Conservation (phyloP, 2,329 filamentous ascomycete genomes). For the Chrysoporthe puriensis region DNA sequence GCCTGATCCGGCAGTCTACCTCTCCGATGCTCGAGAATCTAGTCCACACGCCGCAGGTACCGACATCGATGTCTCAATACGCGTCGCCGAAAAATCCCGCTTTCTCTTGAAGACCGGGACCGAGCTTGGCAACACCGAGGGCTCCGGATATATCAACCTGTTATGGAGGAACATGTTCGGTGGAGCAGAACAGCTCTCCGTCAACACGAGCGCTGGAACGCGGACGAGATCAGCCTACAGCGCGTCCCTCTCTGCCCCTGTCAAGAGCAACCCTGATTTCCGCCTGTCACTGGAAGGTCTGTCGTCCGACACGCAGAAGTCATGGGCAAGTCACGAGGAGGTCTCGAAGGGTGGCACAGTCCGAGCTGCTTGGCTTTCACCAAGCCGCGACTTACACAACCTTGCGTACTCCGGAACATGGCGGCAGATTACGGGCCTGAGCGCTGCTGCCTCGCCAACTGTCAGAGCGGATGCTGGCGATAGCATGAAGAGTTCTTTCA, state of each 20-base stretch:
- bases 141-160: constrained; percentile 87
- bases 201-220: constrained; percentile 88
- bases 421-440: constrained; percentile 85
- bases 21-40: constrained; percentile 73
- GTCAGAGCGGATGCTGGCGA: constrained; percentile 87
- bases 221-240: constrained; percentile 91
- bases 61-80: constrained; percentile 80
- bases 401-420: constrained; percentile 80
- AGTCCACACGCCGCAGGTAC: constrained; percentile 72
- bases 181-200: constrained; percentile 84
- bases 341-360: constrained; percentile 76
- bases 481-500: constrained; percentile 84
- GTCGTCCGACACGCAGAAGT: constrained; percentile 83
- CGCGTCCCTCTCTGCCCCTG: constrained; percentile 79
- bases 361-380: constrained; percentile 75
- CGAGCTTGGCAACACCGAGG: constrained; percentile 90
- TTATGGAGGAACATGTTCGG: constrained; percentile 92
- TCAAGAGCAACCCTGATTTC: constrained; percentile 82
- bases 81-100: constrained; percentile 77
- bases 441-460: constrained; percentile 75
- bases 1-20: constrained; percentile 77
- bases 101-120: constrained; percentile 93
- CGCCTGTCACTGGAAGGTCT: constrained; percentile 79
- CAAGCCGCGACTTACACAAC: constrained; percentile 71
- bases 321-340: constrained; percentile 94